Evolutionary conservation across 768 basidiomycete species (phyloP), one percentile per base, ranked within the genome.

Genomic region (Dioszegia hungarica): DNA sequence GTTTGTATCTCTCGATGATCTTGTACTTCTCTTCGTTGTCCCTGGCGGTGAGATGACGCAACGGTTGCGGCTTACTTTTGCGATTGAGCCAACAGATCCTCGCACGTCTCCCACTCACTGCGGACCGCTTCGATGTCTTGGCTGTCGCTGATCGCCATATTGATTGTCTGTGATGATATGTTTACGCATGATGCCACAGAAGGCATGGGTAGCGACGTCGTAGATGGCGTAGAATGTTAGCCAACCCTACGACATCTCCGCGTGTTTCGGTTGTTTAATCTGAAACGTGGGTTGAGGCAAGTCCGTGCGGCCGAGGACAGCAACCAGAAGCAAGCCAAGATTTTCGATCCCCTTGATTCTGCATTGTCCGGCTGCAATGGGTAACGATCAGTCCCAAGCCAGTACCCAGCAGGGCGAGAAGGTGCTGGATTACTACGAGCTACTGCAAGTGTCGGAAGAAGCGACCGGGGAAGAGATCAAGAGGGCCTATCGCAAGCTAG

Each of bases 401-500:
- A 45, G 14, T 11, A 29, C 17, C 15, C 44, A 57, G 12, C 19
- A 60, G 24, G 27, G 46, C 6, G 64, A 61, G 4, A 48, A 48
- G 31, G 63, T 68, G 20, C 53, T 60, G 9, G 86, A 93, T 70
- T 94, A 92, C 74, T 95, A 95, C 72, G 79, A 86, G 50, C 80
- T 94, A 15, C 79, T 95, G 3, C 84, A 85, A 39, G 82, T 95
- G 1, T 84, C 85, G 36, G 90, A 93, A 68, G 82, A 84, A 56
- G 92, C 91, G 1, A 86, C 86, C 1, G 76, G 81, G 19, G 90
- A 92, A 39, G 93, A 97, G 73, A 94, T 97, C 78, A 92, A 86
- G 82, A 82, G 82, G 73, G 84, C 92, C 17, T 94, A 92, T 75
- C 81, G 92, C 57, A 84, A 82, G 68, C 81, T 91, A 14, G 92